These are phyloP conservation scores for Phaseolus lunatus DNA, from an alignment of 306 rosid genomes.

Conservation along the genomic window DNA sequence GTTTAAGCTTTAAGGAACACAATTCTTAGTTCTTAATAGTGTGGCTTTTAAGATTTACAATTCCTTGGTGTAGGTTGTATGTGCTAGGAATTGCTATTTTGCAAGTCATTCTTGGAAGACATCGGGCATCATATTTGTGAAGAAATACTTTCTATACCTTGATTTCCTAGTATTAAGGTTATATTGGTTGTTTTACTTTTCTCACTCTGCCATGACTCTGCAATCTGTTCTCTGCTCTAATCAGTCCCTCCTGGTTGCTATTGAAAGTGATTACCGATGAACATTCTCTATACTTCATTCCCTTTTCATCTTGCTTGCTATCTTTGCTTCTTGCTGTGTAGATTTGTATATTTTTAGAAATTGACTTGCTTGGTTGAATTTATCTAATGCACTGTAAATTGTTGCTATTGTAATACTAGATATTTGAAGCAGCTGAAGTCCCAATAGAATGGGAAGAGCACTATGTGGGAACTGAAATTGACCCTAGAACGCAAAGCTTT, in stretches of 20 bases:
- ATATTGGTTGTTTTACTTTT: slow-evolving; percentile 24
- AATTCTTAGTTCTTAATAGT: not conserved
- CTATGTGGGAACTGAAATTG: slow-evolving; percentile 78
- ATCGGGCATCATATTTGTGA: not conserved
- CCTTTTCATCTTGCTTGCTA: slow-evolving; percentile 12
- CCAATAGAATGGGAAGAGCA: slow-evolving; percentile 99
- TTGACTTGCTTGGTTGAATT: slow-evolving; percentile 28
- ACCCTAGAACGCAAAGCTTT: slow-evolving; percentile 93
- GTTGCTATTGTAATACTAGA: slow-evolving; percentile 53
- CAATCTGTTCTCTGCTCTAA: not conserved
- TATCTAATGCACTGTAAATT: slow-evolving; percentile 27
- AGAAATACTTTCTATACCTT: slow-evolving; percentile 7
- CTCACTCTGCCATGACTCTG: slow-evolving; percentile 26
- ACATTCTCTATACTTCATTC: not conserved
- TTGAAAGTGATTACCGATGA: slow-evolving; percentile 19
- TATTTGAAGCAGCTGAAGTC: slow-evolving; percentile 76
- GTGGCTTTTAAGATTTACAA: slow-evolving; percentile 15
- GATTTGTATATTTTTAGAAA: slow-evolving; percentile 6
- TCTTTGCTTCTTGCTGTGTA: slow-evolving; percentile 6
- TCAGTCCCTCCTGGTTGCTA: slow-evolving; percentile 7
- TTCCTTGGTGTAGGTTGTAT: not conserved
- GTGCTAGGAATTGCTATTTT: slow-evolving; percentile 15
- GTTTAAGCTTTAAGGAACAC: not conserved
- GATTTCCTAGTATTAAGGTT: slow-evolving; percentile 2
- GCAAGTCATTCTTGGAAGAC: not conserved